A percentile compares a stretch with the other conserved stretches of the same genome.
Evolutionary conservation across 2,329 filamentous ascomycete genomes (phyloP).

Genomic region (Nectriaceae sp.): DNA sequence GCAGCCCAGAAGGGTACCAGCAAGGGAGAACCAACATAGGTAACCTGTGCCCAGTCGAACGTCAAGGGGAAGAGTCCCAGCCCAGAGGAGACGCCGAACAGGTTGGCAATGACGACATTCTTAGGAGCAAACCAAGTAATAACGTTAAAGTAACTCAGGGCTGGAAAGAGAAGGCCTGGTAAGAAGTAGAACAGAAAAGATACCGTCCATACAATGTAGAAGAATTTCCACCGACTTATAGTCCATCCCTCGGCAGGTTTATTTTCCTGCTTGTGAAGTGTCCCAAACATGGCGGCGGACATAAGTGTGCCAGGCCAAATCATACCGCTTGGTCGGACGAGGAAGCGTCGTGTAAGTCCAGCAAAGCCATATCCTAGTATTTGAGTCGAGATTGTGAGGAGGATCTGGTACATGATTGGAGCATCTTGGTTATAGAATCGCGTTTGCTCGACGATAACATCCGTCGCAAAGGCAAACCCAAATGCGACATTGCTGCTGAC

Average conservation of each 20-base stretch:
- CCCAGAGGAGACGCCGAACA: slow-evolving; percentile 85
- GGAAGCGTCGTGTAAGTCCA: slow-evolving; percentile 75
- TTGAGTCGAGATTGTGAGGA: slow-evolving; percentile 84
- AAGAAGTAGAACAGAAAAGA: slow-evolving; percentile 84
- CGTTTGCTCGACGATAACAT: slow-evolving; percentile 88
- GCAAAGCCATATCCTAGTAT: slow-evolving; percentile 86
- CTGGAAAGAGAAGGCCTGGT: slow-evolving; percentile 79
- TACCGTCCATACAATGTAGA: slow-evolving; percentile 69
- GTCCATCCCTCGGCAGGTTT: slow-evolving; percentile 80
- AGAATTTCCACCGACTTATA: slow-evolving; percentile 82
- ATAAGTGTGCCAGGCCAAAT: slow-evolving; percentile 89
- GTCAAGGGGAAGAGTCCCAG: slow-evolving; percentile 83
- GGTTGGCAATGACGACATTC: slow-evolving; percentile 81
- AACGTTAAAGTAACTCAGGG: slow-evolving; percentile 85
- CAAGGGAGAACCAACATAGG: slow-evolving; percentile 82
- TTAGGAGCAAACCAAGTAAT: slow-evolving; percentile 87
- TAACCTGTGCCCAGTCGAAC: slow-evolving; percentile 90
- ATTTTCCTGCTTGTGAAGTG: slow-evolving; percentile 82
- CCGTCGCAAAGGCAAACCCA: slow-evolving; percentile 85
- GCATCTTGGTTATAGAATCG: slow-evolving; percentile 86
- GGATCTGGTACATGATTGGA: slow-evolving; percentile 74
- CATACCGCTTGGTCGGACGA: slow-evolving; percentile 85
- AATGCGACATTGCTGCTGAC: slow-evolving; percentile 90
- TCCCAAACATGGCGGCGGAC: slow-evolving; percentile 87
- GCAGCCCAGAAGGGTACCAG: slow-evolving; percentile 86